Evolutionary conservation across 495 filamentous ascomycete genomes (phyloP).

Genomic region (Tricharina praecox): DNA sequence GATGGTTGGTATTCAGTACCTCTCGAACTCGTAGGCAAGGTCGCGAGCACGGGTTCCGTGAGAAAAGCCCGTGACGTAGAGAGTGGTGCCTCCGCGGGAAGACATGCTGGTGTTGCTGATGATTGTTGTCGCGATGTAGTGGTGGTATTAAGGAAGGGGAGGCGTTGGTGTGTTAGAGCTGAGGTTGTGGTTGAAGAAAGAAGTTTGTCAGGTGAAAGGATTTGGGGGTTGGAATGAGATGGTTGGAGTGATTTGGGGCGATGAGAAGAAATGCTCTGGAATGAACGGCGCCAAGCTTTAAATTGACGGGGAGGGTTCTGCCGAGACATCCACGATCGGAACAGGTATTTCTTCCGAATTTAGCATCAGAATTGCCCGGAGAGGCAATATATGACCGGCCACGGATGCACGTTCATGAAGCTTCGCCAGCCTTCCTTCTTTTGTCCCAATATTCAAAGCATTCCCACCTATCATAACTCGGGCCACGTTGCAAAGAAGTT

Average conservation of each 20-base stretch:
- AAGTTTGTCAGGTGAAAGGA: background rate
- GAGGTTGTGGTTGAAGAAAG: background rate
- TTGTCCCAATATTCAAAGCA: too few species aligned
- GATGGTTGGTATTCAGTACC: constrained; percentile 45
- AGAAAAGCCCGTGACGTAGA: constrained; percentile 92
- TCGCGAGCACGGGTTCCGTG: constrained; percentile 98
- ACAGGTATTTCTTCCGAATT: too few species aligned
- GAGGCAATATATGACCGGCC: too few species aligned
- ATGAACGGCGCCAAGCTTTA: too few species aligned
- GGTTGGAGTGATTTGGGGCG: background rate
- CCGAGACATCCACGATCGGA: too few species aligned
- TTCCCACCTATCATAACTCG: too few species aligned
- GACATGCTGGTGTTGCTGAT: constrained; percentile 47
- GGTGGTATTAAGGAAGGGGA: constrained; percentile 8
- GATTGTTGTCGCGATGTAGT: background rate
- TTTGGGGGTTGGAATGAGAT: background rate
- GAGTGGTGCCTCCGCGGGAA: constrained; percentile 75
- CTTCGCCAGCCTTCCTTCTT: too few species aligned
- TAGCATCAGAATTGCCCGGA: too few species aligned
- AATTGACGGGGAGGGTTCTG: too few species aligned
- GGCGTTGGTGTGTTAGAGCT: constrained; percentile 7
- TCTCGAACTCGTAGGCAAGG: constrained; percentile 99
- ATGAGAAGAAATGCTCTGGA: too few species aligned
- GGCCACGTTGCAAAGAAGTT: too few species aligned
- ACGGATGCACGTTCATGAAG: too few species aligned